Conservation (phyloP, 1,139 yeast species). For the Protomyces inundatus region DNA sequence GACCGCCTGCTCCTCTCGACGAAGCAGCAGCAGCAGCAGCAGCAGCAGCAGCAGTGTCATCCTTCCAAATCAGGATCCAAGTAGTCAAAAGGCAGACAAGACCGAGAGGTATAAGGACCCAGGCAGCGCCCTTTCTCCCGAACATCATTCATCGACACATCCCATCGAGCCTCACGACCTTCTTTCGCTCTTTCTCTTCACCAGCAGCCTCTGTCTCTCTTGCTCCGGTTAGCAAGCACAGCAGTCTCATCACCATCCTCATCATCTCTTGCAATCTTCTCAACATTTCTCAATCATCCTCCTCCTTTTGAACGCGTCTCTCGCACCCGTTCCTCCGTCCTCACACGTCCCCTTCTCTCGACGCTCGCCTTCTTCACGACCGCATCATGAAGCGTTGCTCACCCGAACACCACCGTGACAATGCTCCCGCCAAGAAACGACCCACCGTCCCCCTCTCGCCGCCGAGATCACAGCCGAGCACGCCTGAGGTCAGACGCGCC, state of each 20-base stretch:
- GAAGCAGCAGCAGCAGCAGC: too few relatives aligned
- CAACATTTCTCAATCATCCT: too few relatives aligned
- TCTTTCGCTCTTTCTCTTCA: neutral
- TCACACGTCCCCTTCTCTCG: neutral
- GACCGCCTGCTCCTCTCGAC: too few relatives aligned
- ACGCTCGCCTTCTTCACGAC: neutral
- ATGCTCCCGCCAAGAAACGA: slow-evolving; percentile 19
- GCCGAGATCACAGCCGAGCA: slow-evolving; percentile 6
- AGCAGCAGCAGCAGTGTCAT: too few relatives aligned
- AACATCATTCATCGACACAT: neutral
- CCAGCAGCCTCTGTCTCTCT: neutral
- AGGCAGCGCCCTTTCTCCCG: neutral
- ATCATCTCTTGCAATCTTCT: too few relatives aligned
- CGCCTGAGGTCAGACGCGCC: slow-evolving; percentile 4
- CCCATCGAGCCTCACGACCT: neutral
- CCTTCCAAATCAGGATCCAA: too few relatives aligned
- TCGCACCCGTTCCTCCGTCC: neutral
- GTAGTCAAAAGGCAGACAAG: too few relatives aligned
- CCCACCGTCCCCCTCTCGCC: slow-evolving; percentile 23
- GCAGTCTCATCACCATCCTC: too few relatives aligned
- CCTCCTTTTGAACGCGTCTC: neutral
- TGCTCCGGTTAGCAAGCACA: too few relatives aligned
- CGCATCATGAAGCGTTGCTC: slow-evolving; percentile 9
- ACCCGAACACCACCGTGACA: slow-evolving; percentile 15
- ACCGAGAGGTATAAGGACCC: neutral